Conservation (phyloP, 2,329 filamentous ascomycete genomes). For the Ophiosphaerella herpotricha region DNA sequence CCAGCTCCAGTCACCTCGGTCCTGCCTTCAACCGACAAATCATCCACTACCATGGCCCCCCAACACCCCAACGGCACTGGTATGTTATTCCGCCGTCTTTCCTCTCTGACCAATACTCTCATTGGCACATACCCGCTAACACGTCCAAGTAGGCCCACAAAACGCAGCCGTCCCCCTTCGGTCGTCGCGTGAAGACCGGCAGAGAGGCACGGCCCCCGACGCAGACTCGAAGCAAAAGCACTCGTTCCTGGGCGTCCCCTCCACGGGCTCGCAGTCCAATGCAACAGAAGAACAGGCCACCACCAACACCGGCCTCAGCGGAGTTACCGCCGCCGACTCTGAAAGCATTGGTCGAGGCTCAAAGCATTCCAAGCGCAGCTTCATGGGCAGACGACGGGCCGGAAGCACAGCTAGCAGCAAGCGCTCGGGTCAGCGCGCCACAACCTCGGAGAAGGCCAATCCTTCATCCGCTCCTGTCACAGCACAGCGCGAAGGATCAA, state of each 20-base stretch:
- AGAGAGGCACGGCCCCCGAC: conserved; percentile 23
- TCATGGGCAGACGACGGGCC: conserved; percentile 51
- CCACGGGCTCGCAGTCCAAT: conserved; percentile 35
- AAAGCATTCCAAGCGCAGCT: conserved; percentile 51
- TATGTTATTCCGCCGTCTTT: conserved; percentile 22
- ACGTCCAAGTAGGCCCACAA: conserved; percentile 12
- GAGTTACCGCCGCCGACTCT: conserved; percentile 51
- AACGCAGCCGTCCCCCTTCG: conserved; percentile 25
- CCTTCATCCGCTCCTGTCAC: conserved; percentile 36
- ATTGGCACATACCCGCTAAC: conserved; percentile 11
- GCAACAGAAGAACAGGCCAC: conserved; percentile 36
- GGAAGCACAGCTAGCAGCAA: conserved; percentile 54
- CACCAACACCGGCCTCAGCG: conserved; percentile 49
- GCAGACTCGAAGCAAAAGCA: conserved; percentile 42
- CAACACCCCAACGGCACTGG: conserved; percentile 42
- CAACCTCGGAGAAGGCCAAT: conserved; percentile 47
- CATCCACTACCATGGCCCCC: conserved; percentile 20
- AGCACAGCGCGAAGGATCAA: conserved; percentile 39
- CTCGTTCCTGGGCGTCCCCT: conserved; percentile 44
- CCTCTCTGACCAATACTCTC: not conserved
- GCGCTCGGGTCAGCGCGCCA: conserved; percentile 46
- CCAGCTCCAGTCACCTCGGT: conserved; percentile 30
- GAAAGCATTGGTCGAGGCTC: conserved; percentile 52
- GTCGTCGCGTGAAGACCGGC: conserved; percentile 31
- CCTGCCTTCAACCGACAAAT: conserved; percentile 37